Percentiles rank a stretch among this genome's conserved stretches.
Conservation (phyloP, 176 grass and related monocot genomes). For the Oryza australiensis region DNA sequence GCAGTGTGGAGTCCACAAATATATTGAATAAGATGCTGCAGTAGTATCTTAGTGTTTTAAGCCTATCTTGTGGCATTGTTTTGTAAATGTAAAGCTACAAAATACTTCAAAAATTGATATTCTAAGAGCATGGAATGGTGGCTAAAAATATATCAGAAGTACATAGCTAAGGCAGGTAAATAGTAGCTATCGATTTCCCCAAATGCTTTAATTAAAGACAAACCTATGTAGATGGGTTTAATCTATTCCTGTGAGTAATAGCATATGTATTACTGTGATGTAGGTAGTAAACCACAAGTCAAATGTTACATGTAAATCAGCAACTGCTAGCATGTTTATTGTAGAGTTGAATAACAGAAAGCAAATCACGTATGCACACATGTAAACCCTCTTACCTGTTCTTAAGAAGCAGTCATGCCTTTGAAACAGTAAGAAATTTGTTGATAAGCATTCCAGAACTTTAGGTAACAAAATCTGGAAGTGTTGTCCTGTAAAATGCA, state of each 20-base stretch:
- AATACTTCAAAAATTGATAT: conserved; percentile 33
- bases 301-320: conserved; percentile 6
- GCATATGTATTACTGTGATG: background rate
- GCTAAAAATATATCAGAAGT: background rate
- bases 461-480: conserved; percentile 73
- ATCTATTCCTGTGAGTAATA: background rate
- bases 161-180: conserved; percentile 1
- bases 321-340: background rate
- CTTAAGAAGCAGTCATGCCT: conserved; percentile 93
- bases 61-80: background rate
- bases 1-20: conserved; percentile 18
- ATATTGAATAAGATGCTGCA: conserved; percentile 1
- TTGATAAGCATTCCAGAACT: conserved; percentile 82
- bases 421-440: conserved; percentile 85
- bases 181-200: background rate
- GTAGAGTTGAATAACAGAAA: background rate
- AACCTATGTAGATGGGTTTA: background rate
- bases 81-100: conserved; percentile 27
- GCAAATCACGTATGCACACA: background rate
- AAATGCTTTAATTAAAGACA: conserved; percentile 7
- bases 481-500: conserved; percentile 66
- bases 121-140: background rate
- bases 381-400: conserved; percentile 58
- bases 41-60: conserved; percentile 20
- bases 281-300: conserved; percentile 6